Evolutionary conservation across 2,329 filamentous ascomycete genomes (phyloP).

Genomic region (Trichoderma sp.): DNA sequence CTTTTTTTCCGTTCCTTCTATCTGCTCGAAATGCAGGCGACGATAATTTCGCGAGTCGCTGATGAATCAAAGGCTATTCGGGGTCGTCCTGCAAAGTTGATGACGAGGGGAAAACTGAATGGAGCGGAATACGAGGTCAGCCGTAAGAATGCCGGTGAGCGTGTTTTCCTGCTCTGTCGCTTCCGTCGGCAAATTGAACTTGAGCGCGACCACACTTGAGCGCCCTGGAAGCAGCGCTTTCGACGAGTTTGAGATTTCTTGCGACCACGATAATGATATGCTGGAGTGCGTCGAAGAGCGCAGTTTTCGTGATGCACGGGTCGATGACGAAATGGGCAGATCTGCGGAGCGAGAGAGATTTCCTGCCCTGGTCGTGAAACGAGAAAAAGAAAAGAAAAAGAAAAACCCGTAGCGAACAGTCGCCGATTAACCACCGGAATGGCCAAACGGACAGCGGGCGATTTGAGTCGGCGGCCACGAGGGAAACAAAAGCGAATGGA

Average conservation of each 20-base stretch:
- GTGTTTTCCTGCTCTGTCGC: neutral
- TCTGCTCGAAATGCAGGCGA: neutral
- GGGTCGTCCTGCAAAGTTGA: neutral
- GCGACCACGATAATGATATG: neutral
- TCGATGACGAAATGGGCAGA: constrained; percentile 16
- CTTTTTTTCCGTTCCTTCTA: neutral
- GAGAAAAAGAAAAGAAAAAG: neutral
- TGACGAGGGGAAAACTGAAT: constrained; percentile 1
- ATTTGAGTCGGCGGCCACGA: neutral
- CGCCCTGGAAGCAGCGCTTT: neutral
- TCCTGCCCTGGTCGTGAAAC: neutral
- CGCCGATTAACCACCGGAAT: neutral
- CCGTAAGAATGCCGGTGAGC: constrained; percentile 6
- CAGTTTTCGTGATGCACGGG: constrained; percentile 5
- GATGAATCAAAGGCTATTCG: neutral
- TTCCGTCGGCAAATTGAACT: neutral
- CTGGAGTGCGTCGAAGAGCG: neutral
- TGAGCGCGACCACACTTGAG: neutral
- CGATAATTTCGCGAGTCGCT: neutral
- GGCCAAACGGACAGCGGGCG: neutral
- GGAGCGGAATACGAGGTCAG: constrained; percentile 15
- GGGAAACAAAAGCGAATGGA: constrained; percentile 6
- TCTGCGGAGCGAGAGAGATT: constrained; percentile 12
- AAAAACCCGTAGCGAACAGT: neutral
- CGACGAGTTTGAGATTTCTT: neutral